Percentiles rank a stretch among this genome's conserved stretches.
Evolutionary conservation across 176 grass and related monocot species (phyloP).

Genomic region (Triticum timopheevii): DNA sequence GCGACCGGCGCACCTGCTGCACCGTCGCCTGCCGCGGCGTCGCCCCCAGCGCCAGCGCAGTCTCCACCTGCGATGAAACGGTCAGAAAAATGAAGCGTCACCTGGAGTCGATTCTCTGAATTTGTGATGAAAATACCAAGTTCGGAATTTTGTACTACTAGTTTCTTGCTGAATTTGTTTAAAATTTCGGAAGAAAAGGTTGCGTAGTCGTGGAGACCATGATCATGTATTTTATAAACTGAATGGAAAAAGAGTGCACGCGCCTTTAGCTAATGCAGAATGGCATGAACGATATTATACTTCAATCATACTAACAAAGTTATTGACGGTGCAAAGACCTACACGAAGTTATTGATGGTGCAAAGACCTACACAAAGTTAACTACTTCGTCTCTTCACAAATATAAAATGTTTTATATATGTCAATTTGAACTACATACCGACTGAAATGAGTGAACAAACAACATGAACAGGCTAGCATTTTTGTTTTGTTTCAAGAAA

Average conservation of each 20-base stretch:
- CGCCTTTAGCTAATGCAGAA: not conserved
- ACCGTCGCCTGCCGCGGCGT: constrained; percentile 79
- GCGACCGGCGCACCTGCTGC: constrained; percentile 60
- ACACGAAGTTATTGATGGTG: not conserved
- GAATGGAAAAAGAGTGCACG: too few relatives aligned
- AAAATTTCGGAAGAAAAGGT: not conserved
- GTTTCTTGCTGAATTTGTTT: not conserved
- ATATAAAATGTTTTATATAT: too few relatives aligned
- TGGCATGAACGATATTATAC: not conserved
- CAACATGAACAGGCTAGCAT: too few relatives aligned
- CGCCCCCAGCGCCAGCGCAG: constrained; percentile 74
- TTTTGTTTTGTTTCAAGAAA: too few relatives aligned
- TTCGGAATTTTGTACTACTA: too few relatives aligned
- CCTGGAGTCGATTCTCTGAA: not conserved
- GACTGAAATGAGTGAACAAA: too few relatives aligned
- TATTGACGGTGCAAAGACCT: not conserved
- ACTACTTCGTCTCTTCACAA: too few relatives aligned
- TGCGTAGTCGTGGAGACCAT: not conserved
- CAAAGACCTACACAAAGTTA: not conserved
- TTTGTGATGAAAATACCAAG: not conserved
- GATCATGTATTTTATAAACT: not conserved
- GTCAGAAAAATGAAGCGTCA: not conserved
- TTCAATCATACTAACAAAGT: not conserved
- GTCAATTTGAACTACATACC: too few relatives aligned
- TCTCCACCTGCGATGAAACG: constrained; percentile 54